Conservation (phyloP, 73 alveolate genomes). For the Uronychia setigera region DNA sequence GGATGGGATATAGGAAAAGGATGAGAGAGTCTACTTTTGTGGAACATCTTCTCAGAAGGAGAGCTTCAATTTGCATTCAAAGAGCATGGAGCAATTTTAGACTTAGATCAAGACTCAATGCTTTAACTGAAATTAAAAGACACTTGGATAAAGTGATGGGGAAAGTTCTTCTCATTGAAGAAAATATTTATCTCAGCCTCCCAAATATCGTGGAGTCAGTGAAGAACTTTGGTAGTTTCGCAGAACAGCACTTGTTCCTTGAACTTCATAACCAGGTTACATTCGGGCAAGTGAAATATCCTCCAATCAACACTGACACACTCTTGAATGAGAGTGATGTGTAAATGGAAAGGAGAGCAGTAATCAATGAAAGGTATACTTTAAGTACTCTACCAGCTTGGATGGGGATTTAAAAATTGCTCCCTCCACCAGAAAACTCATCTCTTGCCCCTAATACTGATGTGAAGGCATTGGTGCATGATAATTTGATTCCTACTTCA, state of each 20-base stretch:
- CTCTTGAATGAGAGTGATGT: neutral
- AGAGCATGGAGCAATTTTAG: slow-evolving; percentile 51
- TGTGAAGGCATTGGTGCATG: neutral
- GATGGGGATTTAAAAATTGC: neutral
- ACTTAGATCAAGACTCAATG: slow-evolving; percentile 41
- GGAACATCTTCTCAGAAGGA: slow-evolving; percentile 16
- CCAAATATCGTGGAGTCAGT: neutral
- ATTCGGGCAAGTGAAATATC: neutral
- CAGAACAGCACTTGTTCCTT: neutral
- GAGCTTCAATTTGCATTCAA: slow-evolving; percentile 51
- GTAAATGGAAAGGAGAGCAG: neutral
- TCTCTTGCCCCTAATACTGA: neutral
- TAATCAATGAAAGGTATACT: neutral
- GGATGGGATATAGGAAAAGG: neutral
- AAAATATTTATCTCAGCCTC: slow-evolving; percentile 31
- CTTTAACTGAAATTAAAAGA: slow-evolving; percentile 10
- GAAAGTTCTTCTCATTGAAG: slow-evolving; percentile 47
- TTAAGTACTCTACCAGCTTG: neutral
- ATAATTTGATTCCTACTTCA: neutral
- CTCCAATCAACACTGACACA: neutral
- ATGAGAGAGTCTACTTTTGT: neutral
- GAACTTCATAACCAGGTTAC: neutral
- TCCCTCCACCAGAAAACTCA: neutral
- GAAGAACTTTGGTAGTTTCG: neutral
- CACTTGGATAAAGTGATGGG: slow-evolving; percentile 24